Conservation (phyloP, 345 rosid species). For the Boechera stricta region DNA sequence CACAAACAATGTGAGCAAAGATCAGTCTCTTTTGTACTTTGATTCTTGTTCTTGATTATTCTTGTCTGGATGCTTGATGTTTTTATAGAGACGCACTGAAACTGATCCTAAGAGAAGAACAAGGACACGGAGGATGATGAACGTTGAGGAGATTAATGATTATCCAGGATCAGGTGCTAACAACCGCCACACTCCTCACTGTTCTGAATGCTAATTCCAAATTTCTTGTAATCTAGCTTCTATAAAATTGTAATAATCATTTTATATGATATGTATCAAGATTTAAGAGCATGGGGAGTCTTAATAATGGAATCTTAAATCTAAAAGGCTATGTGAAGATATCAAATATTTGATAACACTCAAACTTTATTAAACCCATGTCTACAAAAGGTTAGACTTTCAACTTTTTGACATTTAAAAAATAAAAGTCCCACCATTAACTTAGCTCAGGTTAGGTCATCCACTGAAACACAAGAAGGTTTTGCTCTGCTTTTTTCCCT, state of each 20-base stretch:
- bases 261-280: constrained; percentile 15
- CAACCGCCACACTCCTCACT: constrained; percentile 74
- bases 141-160: constrained; percentile 56
- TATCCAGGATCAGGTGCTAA: constrained; percentile 85
- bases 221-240: constrained; percentile 23
- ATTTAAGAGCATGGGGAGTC: background rate
- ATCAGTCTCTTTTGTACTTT: constrained; percentile 7
- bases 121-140: constrained; percentile 42
- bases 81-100: constrained; percentile 29
- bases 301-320: constrained; percentile 18
- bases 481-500: constrained; percentile 23
- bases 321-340: constrained; percentile 25
- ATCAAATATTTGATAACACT: constrained; percentile 26
- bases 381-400: constrained; percentile 8
- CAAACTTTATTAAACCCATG: constrained; percentile 38
- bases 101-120: constrained; percentile 28
- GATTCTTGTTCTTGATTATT: constrained; percentile 8
- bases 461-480: constrained; percentile 31
- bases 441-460: constrained; percentile 26
- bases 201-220: constrained; percentile 49
- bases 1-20: constrained; percentile 28
- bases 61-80: background rate
- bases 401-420: background rate
- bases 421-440: background rate
- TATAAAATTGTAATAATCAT: constrained; percentile 25